These are phyloP conservation scores for Ciborinia camelliae DNA, from an alignment of 2,329 filamentous ascomycete genomes.

Conservation along the genomic window DNA sequence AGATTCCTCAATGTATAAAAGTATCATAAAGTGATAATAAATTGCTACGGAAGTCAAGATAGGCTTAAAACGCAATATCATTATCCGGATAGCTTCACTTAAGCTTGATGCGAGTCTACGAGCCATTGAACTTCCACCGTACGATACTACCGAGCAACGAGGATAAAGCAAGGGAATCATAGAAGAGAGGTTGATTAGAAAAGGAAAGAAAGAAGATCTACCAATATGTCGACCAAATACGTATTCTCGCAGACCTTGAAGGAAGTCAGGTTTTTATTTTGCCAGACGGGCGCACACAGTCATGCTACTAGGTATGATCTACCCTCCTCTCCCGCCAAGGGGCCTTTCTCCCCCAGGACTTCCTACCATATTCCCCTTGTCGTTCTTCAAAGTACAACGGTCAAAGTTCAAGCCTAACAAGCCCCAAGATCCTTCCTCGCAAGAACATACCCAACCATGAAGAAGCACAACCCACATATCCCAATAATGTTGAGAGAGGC, in stretches of 20 bases:
- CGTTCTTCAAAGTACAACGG: background rate
- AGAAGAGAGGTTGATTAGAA: slow-evolving; percentile 21
- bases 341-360: too few relatives aligned
- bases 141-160: background rate
- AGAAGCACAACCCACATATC: slow-evolving; percentile 93
- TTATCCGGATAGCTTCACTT: slow-evolving; percentile 10
- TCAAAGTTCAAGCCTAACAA: slow-evolving; percentile 6
- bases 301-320: slow-evolving; percentile 73
- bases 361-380: background rate
- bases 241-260: slow-evolving; percentile 84
- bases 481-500: slow-evolving; percentile 96
- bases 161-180: background rate
- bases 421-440: slow-evolving; percentile 77
- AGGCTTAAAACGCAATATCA: slow-evolving; percentile 1
- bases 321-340: background rate
- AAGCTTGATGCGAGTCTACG: background rate
- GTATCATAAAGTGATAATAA: background rate
- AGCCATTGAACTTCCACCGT: background rate
- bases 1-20: background rate
- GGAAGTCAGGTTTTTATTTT: slow-evolving; percentile 96
- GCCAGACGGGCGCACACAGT: slow-evolving; percentile 89
- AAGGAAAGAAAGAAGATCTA: slow-evolving; percentile 23
- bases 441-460: slow-evolving; percentile 95
- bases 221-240: slow-evolving; percentile 85
- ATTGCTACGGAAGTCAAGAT: background rate